These are phyloP conservation scores for Solanum aculeatissimum DNA, from an alignment of 305 asterid genomes.

Conservation along the genomic window DNA sequence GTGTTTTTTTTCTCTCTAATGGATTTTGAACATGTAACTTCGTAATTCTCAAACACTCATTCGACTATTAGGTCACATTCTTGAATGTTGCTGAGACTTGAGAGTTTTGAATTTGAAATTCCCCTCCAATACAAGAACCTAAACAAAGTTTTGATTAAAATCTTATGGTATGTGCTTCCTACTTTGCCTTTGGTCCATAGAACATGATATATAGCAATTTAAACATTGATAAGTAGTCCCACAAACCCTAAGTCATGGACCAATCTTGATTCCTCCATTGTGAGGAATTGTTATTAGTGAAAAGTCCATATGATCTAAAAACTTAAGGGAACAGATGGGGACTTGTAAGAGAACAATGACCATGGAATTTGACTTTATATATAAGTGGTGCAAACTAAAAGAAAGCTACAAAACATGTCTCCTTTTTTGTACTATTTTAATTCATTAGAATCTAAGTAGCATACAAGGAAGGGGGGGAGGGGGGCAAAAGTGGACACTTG, in stretches of 20 bases:
- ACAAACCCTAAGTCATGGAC: background rate
- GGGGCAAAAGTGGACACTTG: background rate
- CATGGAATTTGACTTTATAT: background rate
- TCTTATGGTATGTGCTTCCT: background rate
- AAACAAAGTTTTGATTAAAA: background rate
- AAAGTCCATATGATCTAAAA: background rate
- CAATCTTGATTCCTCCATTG: background rate
- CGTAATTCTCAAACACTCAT: background rate
- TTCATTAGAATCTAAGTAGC: background rate
- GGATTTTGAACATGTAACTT: background rate
- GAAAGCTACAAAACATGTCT: background rate
- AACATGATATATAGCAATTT: background rate
- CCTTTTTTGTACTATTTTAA: background rate
- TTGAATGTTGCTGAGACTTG: rapidly evolving
- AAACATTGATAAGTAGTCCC: background rate
- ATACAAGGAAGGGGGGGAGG: background rate
- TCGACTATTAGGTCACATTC: background rate
- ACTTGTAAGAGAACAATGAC: background rate
- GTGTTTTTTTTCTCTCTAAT: background rate
- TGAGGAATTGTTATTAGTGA: background rate
- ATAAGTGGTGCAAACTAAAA: background rate
- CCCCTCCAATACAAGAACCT: background rate
- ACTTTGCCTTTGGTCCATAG: background rate
- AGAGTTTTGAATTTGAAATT: background rate
- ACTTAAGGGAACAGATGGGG: background rate